Evolutionary conservation across 768 basidiomycete species (phyloP), one percentile per base, ranked within the genome.

Genomic region (Boletellus ananiceps): DNA sequence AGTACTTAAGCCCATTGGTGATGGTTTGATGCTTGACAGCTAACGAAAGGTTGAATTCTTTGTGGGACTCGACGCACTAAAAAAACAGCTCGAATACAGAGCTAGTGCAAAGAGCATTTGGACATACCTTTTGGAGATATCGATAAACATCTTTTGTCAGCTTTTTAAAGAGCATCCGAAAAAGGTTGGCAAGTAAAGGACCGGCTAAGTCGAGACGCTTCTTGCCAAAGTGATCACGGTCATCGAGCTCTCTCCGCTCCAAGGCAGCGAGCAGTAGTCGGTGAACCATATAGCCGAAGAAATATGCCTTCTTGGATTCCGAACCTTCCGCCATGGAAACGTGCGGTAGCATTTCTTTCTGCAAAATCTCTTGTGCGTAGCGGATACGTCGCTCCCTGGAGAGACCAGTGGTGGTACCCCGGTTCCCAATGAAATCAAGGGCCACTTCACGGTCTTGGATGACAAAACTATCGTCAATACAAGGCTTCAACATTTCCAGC

Each of bases 211-310:
- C 96, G 52, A 98, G 74, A 31, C 96, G 83, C 71, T 99, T 99
- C 71, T 97, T 97, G 46, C 96, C 96, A 58, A 98, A 98, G 70
- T 99, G 96, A 72, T 99, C 96, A 73, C 96, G 91, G 71, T 99
- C 96, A 65, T 99, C 96, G 21, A 99, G 75, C 60, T 99, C 96
- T 59, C 96, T 78, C 39, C 96, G 79, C 65, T 97, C 94, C 59
- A 99, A 69, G 12, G 93, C 93, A 19, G 96, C 96, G 16, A 96
- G 81, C 0, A 97, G 74, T 23, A 99, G 77, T 52, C 96, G 86
- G 70, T 98, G 95, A 29, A 97, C 92, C 95, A 99, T 99, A 70
- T 98, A 98, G 9, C 96, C 96, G 55, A 98, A 93, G 79, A 98
- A 99, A 70, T 93, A 98, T 2, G 96, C 96, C 69, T 99, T 99